Evolutionary conservation across 2,329 filamentous ascomycete genomes (phyloP).

Genomic region (Cordyceps tenuipes): DNA sequence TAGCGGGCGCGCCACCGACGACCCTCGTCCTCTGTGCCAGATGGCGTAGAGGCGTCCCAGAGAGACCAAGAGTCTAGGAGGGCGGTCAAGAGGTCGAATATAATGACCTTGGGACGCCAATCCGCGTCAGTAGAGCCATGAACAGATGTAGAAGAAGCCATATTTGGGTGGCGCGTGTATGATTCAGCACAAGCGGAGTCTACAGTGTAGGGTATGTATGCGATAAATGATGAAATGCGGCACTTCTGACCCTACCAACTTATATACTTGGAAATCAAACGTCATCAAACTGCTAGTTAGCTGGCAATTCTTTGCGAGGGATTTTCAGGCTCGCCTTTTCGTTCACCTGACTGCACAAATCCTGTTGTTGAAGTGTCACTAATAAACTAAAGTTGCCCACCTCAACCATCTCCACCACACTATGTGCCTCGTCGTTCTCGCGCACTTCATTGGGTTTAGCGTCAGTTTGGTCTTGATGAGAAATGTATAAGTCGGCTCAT

Average conservation of each 20-base stretch:
- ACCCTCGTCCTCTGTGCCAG: constrained; percentile 19
- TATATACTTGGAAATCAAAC: background rate
- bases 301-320: background rate
- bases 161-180: background rate
- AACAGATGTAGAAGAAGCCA: background rate
- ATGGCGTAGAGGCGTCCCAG: constrained; percentile 26
- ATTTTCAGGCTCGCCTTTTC: background rate
- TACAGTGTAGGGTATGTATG: too few relatives aligned
- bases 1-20: constrained; percentile 29
- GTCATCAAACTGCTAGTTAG: background rate
- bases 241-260: background rate
- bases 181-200: too few relatives aligned
- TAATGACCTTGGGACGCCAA: constrained; percentile 26
- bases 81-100: constrained; percentile 34
- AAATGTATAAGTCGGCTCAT: background rate
- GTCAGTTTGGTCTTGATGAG: background rate
- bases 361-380: background rate
- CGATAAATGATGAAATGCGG: background rate
- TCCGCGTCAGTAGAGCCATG: background rate
- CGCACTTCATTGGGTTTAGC: constrained; percentile 13
- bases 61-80: constrained; percentile 32
- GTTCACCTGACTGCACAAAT: background rate
- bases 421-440: constrained; percentile 6
- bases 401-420: background rate
- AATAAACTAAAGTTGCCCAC: background rate